Evolutionary conservation across 305 asterid species (phyloP).

Genomic region (Rubia tinctorum): DNA sequence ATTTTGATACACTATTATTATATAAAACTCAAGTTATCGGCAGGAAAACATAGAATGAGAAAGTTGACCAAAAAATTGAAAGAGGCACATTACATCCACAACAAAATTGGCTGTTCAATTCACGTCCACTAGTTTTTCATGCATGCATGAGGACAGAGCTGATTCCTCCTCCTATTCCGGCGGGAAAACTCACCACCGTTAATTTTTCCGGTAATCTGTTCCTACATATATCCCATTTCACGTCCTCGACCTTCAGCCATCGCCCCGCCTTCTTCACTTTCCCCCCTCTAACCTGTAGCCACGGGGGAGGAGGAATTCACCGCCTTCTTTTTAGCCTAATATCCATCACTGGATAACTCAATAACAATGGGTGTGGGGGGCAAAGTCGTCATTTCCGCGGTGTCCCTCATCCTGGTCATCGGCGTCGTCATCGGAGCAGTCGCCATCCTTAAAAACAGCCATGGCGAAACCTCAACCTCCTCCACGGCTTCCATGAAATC

Average conservation of each 20-base stretch:
- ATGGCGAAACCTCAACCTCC: not conserved
- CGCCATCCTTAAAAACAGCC: not conserved
- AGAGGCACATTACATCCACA: too few species aligned
- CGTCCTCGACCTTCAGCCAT: not conserved
- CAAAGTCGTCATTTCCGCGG: not conserved
- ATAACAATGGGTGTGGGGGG: constrained; percentile 2
- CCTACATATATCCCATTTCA: not conserved
- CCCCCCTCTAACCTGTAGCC: not conserved
- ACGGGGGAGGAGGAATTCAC: not conserved
- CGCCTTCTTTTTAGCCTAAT: not conserved
- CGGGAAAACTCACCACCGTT: too few species aligned
- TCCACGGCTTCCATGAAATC: constrained; percentile 34
- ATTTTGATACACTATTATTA: too few species aligned
- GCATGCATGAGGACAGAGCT: not conserved
- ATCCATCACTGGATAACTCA: too few species aligned
- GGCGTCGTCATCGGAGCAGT: not conserved
- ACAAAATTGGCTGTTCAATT: too few species aligned
- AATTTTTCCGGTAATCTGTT: not conserved
- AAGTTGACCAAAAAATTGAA: too few species aligned
- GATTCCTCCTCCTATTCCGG: not conserved
- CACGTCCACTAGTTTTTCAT: too few species aligned
- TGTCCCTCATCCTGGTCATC: not conserved
- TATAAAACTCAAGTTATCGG: too few species aligned
- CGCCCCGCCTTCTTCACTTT: not conserved
- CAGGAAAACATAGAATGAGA: too few species aligned